Evolutionary conservation across 2,329 filamentous ascomycete species (phyloP), one percentile per base, ranked within the genome.

Genomic region (Calonectria ilicicola): DNA sequence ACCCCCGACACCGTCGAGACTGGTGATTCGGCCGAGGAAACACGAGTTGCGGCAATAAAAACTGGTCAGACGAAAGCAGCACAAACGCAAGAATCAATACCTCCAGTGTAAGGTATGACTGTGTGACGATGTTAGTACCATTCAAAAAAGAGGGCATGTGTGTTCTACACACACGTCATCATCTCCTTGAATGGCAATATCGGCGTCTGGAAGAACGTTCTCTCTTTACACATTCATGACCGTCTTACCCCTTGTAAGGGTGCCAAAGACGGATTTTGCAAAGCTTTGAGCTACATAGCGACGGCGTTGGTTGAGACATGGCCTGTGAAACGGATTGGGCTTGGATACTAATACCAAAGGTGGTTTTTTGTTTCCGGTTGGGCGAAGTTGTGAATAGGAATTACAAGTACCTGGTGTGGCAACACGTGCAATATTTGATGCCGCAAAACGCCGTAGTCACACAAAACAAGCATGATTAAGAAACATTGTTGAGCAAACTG

Each of bases 221-320:
- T 60, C 53, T 60, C 35, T 23, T 60, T 40, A 3, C 40, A 46
- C 40, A n/a, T 21, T 32, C 58, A 62, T 63, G 27, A 17, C 58
- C 40, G 58, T 35, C 23, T 17, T 65, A 29, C 10, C 12, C 17
- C 21, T 29, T 19, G 12, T 17, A 17, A 9, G 8, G 40, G 40
- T 40, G 21, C 12, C 27, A 58, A n/a, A 38, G 15, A n/a, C 58
- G 58, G 58, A 40, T 40, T 63, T 63, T 46, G 40, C 23, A 63
- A 46, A 63, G 58, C 35, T 67, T 42, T 38, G 44, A 35, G 29
- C 46, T 60, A 72, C 78, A 79, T 78, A 79, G 79, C 79, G 77
- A 74, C 40, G 78, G 79, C 74, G 78, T 78, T 79, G 63, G 32
- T 65, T 47, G 44, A 65, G 44, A 51, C 40, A 63, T 46, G 26